Evolutionary conservation across 2,329 filamentous ascomycete genomes (phyloP).

Genomic region (Penicillium brevicompactum): DNA sequence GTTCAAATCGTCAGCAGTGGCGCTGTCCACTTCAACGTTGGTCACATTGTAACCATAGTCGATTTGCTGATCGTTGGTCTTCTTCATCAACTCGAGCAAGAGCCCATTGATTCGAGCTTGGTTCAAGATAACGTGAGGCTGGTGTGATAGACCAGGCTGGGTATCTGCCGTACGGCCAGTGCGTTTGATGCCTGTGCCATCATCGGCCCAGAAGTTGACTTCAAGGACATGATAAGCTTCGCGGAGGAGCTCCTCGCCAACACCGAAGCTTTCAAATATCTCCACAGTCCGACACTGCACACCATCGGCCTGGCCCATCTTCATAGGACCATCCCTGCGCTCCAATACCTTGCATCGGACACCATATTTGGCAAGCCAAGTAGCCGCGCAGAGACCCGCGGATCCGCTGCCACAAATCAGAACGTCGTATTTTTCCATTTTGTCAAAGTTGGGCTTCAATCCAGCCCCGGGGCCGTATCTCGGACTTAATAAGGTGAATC

Average conservation of each 20-base stretch:
- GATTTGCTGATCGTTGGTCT: slow-evolving; percentile 47
- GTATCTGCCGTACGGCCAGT: slow-evolving; percentile 57
- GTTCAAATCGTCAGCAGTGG: slow-evolving; percentile 35
- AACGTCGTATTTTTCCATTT: slow-evolving; percentile 50
- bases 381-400: slow-evolving; percentile 62
- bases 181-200: slow-evolving; percentile 46
- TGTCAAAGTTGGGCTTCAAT: neutral
- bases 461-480: neutral
- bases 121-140: slow-evolving; percentile 60
- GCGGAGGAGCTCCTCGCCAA: slow-evolving; percentile 56
- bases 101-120: slow-evolving; percentile 59
- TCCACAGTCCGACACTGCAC: slow-evolving; percentile 64
- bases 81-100: slow-evolving; percentile 55
- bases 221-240: slow-evolving; percentile 63
- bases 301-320: slow-evolving; percentile 65
- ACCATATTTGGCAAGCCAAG: slow-evolving; percentile 62
- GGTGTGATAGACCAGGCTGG: slow-evolving; percentile 54
- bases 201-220: slow-evolving; percentile 58
- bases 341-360: slow-evolving; percentile 62
- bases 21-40: slow-evolving; percentile 53
- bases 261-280: slow-evolving; percentile 62
- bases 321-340: slow-evolving; percentile 55
- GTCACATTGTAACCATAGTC: slow-evolving; percentile 59
- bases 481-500: slow-evolving; percentile 10
- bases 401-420: slow-evolving; percentile 64